phyloP scores from a whole-genome alignment of 2,329 filamentous ascomycete genomes.

The Arachnopeziza araneosa region DNA sequence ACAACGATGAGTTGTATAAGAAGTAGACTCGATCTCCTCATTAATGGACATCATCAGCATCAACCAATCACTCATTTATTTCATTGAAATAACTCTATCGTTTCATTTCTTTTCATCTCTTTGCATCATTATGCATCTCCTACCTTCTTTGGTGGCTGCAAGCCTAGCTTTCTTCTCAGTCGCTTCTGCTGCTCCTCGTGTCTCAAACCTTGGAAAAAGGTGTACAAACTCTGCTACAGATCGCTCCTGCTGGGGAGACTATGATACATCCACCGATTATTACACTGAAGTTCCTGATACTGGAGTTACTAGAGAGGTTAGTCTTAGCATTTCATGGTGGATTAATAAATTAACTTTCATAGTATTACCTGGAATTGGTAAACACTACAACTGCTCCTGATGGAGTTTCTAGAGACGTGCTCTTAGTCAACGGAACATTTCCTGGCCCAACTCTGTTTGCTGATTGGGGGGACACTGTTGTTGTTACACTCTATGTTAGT shows the following conservation, averaged over 20 bases:
- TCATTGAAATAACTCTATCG: neutral
- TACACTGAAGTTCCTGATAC: slow-evolving; percentile 35
- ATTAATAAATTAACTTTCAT: slow-evolving; percentile 30
- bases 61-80: neutral
- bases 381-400: slow-evolving; percentile 28
- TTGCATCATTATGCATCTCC: neutral
- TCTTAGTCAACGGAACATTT: slow-evolving; percentile 17
- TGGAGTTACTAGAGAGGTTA: slow-evolving; percentile 43
- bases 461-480: slow-evolving; percentile 7
- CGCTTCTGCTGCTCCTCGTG: neutral
- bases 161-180: neutral
- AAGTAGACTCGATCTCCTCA: neutral
- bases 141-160: neutral
- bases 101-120: neutral
- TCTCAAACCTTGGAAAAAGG: slow-evolving; percentile 6
- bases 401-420: slow-evolving; percentile 24
- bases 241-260: slow-evolving; percentile 40
- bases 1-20: neutral
- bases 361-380: slow-evolving; percentile 22
- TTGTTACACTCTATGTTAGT: neutral
- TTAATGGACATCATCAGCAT: neutral
- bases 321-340: slow-evolving; percentile 2
- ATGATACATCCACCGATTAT: slow-evolving; percentile 40
- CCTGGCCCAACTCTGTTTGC: slow-evolving; percentile 11
- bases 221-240: slow-evolving; percentile 21